Evolutionary conservation across 202 grass and related monocot genomes (phyloP).

Genomic region (Panicum hallii): DNA sequence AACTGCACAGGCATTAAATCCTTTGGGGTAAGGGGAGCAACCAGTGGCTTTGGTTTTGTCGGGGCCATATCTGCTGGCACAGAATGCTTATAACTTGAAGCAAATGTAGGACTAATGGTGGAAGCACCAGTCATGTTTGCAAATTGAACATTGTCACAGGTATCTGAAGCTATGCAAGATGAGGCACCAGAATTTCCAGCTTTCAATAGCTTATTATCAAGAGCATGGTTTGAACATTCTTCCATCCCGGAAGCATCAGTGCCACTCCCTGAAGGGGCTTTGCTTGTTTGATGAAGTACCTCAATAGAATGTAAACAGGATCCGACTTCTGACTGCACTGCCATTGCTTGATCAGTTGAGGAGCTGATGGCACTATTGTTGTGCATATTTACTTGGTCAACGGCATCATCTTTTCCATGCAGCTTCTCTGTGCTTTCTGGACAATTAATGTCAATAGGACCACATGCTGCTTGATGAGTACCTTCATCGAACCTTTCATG

Average conservation of each 20-base stretch:
- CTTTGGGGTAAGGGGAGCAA: constrained; percentile 60
- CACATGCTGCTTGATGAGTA: constrained; percentile 26
- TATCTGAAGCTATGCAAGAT: constrained; percentile 34
- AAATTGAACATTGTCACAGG: constrained; percentile 33
- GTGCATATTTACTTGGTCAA: constrained; percentile 35
- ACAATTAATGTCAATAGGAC: constrained; percentile 51
- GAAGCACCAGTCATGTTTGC: constrained; percentile 42
- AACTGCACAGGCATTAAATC: constrained; percentile 74
- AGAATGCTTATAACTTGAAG: constrained; percentile 41
- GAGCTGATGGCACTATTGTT: constrained; percentile 22
- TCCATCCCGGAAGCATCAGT: constrained; percentile 34
- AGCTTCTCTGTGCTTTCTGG: constrained; percentile 46
- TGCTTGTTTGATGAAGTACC: constrained; percentile 17
- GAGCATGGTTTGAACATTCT: constrained; percentile 37
- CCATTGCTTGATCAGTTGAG: constrained; percentile 33
- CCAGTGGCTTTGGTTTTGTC: constrained; percentile 47
- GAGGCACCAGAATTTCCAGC: constrained; percentile 31
- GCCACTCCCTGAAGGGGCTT: background rate
- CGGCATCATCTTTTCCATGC: constrained; percentile 33
- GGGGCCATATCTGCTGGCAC: constrained; percentile 33
- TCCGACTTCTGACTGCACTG: constrained; percentile 12
- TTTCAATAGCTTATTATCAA: constrained; percentile 28
- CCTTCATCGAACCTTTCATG: constrained; percentile 32
- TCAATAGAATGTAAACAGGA: constrained; percentile 39
- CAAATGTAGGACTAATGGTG: constrained; percentile 33